Evolutionary conservation across 768 basidiomycete genomes (phyloP), one percentile per base, ranked within the genome.

Genomic region (Paxillus ammoniavirescens): DNA sequence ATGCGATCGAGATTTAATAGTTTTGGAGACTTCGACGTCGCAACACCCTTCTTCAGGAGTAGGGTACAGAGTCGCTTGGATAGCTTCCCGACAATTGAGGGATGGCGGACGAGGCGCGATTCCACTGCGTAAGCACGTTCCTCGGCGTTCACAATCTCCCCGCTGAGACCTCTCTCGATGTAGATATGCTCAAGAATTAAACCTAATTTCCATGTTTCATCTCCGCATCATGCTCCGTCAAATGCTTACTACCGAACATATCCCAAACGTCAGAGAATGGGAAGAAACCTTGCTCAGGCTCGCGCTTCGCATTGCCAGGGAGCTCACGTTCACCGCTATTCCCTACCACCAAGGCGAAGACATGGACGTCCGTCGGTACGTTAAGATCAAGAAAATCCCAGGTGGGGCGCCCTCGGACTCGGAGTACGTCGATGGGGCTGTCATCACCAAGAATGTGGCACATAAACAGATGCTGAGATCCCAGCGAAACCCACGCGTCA

Each of bases 311-410:
- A 90, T 96, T 42, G 91, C 94, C 3, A 83, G 85, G 18, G 90
- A 92, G 52, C 76, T 95, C 53, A 89, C 91, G 0, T 91, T 93
- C 66, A 88, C 87, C 3, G 74, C 81, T 30, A 64, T 77, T 31
- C 78, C 81, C 8, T 85, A 91, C 58, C 81, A 86, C 5, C 86
- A 91, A 65, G 93, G 93, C 2, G 91, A 93, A 61, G 90, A 92
- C 58, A 94, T 98, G 85, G 97, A 98, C 68, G 88, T 97, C 21
- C 79, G 96, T 31, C 83, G 87, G 37, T 97, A 96, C 61, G 93
- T 98, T 44, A 98, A 98, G 74, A 95, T 98, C 72, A 98, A 99
- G 77, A 96, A 96, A 72, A 89, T 98, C 14, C 96, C 97, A 0
- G 97, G 97, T 21, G 97, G 97, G 4, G 76, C 82, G 36, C 94